These are phyloP conservation scores for Apiotrichum mycotoxinovorans DNA, from an alignment of 1,284 basidiomycete genomes.

Conservation along the genomic window DNA sequence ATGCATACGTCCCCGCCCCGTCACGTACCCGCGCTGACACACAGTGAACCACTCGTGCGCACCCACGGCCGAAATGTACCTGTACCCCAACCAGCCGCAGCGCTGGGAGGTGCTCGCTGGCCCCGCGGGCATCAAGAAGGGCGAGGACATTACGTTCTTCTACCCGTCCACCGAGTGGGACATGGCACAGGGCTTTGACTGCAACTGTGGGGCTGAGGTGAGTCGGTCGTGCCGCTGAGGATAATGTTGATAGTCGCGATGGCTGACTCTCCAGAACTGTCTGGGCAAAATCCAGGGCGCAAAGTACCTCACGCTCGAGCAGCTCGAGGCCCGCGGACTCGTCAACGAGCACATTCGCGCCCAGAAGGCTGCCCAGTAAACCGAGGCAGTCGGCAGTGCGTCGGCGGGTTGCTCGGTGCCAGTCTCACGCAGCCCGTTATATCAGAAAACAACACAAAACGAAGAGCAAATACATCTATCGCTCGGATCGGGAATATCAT, in stretches of 20 bases:
- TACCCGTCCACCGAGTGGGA: conserved; percentile 70
- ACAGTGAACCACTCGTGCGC: conserved; percentile 66
- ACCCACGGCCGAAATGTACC: conserved; percentile 59
- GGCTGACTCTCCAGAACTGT: conserved; percentile 38
- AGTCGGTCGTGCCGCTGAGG: conserved; percentile 13
- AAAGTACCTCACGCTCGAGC: conserved; percentile 39
- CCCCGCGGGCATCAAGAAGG: conserved; percentile 41
- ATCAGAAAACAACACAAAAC: too few species aligned
- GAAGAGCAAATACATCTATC: too few species aligned
- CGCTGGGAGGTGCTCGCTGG: conserved; percentile 53
- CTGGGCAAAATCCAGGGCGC: conserved; percentile 51
- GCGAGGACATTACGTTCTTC: conserved; percentile 58
- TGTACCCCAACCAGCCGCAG: conserved; percentile 52
- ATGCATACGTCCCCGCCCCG: too few species aligned
- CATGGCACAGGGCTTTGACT: conserved; percentile 64
- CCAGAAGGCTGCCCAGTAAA: conserved; percentile 36
- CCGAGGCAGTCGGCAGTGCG: not conserved
- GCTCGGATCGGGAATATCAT: too few species aligned
- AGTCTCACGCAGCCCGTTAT: too few species aligned
- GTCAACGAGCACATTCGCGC: conserved; percentile 48
- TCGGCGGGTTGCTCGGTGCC: too few species aligned
- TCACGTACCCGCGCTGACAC: not conserved
- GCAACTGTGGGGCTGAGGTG: conserved; percentile 54
- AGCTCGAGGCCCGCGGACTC: conserved; percentile 42
- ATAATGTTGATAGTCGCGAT: too few species aligned